Conservation (phyloP, 306 rosid genomes). For the Senna tora region DNA sequence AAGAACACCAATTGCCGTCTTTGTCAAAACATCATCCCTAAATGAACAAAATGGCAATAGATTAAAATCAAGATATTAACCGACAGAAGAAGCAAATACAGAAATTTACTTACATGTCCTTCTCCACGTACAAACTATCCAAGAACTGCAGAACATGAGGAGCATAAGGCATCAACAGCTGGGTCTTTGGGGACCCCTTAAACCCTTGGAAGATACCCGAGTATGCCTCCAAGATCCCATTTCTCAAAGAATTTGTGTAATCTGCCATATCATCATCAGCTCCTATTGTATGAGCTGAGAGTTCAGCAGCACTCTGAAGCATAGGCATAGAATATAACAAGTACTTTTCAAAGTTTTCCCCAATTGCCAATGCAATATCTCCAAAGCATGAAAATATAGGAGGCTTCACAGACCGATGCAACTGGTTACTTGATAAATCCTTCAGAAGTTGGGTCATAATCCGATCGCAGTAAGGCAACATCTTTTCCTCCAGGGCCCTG, state of each 20-base stretch:
- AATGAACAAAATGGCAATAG: constrained; percentile 25
- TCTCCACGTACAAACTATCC: constrained; percentile 79
- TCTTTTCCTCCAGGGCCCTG: constrained; percentile 83
- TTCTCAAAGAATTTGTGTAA: constrained; percentile 88
- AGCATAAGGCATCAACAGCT: constrained; percentile 83
- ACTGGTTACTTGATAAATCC: constrained; percentile 86
- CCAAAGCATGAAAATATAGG: constrained; percentile 94
- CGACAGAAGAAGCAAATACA: background rate
- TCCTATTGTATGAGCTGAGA: constrained; percentile 67
- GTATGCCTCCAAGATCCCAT: constrained; percentile 89
- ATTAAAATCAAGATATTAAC: constrained; percentile 4
- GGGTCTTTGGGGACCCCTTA: constrained; percentile 80
- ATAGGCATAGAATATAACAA: constrained; percentile 90
- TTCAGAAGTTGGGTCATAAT: constrained; percentile 92
- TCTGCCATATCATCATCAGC: constrained; percentile 86
- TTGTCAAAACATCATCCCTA: constrained; percentile 88
- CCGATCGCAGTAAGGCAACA: constrained; percentile 86
- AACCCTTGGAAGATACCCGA: constrained; percentile 93
- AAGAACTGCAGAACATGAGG: constrained; percentile 83
- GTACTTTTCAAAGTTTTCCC: constrained; percentile 92
- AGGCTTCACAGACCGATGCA: constrained; percentile 94
- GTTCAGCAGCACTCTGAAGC: constrained; percentile 97
- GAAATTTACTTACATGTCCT: constrained; percentile 76
- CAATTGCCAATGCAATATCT: constrained; percentile 89
- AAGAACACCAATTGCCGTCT: constrained; percentile 90